Base-by-base conservation (phyloP, 352 stramenopile species). In the Pythium rishiriense region DNA sequence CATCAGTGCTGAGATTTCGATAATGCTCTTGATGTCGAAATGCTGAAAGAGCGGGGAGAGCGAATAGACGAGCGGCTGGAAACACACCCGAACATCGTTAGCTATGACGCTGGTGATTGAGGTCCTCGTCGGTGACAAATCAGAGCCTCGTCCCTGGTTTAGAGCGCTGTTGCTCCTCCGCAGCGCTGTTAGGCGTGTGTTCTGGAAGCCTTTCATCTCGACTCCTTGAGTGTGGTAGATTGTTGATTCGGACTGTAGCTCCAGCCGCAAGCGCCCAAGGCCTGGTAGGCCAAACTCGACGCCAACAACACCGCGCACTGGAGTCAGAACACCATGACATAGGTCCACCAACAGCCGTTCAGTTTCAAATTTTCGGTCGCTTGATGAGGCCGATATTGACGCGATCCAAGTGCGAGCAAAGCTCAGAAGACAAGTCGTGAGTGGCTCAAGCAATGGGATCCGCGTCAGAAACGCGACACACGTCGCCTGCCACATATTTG, bases 391-490 rank as follows among this genome's bases (percentile, higher is more conserved):
- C 11, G 29, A 62, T 22, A 19, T 39, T 12, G 62, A 58, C 19
- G 45, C 46, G 5, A 90, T 71, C 85, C 82, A 93, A 19, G 73
- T 62, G 7, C 74, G 69, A 3, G 81, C 73, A 42, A 93, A 78
- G 33, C 65, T 66, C 4, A 93, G 67, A 19, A 93, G 53, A 57
- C 80, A 93, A 17, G 54, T 60, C 22, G 68, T 76, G 15, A 91
- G 35, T 19, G 79, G 68, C 26, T 89, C 64, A 17, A 94, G 65
- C 11, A 94, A 55, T 1, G 86, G 84, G 9, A 94, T 61, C 19
- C 86, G 62, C 2, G 81, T 92, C 26, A 94, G 58, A 59, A 95
- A 90, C 21, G 81, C 73, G 17, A 95, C n/a, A 58, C 84, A 93
- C 5, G 73, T 87, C 0, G 76, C 75, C 37, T 89, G 69, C 86